Conservation (phyloP, 768 basidiomycete genomes). For the Ramaria rubella region DNA sequence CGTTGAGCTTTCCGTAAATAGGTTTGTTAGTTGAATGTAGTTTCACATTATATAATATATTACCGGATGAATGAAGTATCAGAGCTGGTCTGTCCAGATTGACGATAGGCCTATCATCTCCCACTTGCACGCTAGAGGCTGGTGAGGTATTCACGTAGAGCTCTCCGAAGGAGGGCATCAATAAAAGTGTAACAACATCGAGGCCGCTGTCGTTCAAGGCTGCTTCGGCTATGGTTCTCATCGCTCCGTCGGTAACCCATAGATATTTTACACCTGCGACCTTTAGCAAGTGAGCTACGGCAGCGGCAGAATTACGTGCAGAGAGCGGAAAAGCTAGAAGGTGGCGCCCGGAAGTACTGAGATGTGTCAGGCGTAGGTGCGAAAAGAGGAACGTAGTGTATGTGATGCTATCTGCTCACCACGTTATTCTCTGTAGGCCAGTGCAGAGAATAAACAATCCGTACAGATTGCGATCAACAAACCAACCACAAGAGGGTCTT, state of each 20-base stretch:
- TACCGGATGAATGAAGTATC: conserved; percentile 25
- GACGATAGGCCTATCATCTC: neutral
- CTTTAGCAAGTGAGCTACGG: conserved; percentile 30
- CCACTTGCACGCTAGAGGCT: no score
- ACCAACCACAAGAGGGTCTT: conserved; percentile 6
- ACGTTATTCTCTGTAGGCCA: neutral
- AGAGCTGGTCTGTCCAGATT: conserved; percentile 11
- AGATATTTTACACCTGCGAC: conserved; percentile 19
- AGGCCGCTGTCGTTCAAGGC: neutral
- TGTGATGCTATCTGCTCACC: conserved; percentile 23
- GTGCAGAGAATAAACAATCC: neutral
- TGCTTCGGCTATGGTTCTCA: conserved; percentile 15
- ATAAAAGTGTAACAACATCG: neutral
- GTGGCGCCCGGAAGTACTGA: neutral
- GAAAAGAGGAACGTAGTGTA: conserved; percentile 14
- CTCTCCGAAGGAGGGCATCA: no score
- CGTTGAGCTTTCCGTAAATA: conserved; percentile 14
- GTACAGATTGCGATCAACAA: conserved; percentile 9
- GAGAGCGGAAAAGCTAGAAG: conserved; percentile 28
- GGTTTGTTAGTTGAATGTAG: neutral
- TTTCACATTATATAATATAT: neutral
- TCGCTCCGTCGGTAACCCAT: conserved; percentile 19
- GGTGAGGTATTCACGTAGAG: neutral
- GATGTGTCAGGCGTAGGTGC: no score
- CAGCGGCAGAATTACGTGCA: conserved; percentile 28